Evolutionary conservation across 768 basidiomycete genomes (phyloP).

Genomic region (Stropharia rugosoannulata): DNA sequence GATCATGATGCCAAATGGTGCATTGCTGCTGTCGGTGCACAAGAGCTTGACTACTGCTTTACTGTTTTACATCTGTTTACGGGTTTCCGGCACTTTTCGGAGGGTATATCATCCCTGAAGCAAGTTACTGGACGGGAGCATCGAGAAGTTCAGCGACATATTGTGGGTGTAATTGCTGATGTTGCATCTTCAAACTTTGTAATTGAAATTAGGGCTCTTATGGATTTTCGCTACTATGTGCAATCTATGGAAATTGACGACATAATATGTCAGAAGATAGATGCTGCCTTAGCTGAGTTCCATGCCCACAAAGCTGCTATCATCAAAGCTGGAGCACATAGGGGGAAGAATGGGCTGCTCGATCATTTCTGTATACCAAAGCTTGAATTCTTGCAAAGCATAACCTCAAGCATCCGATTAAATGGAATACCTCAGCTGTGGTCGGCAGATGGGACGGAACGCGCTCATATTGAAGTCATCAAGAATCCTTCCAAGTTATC

Average conservation of each 20-base stretch:
- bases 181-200: conserved; percentile 27
- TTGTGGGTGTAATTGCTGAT: conserved; percentile 33
- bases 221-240: conserved; percentile 35
- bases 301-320: conserved; percentile 35
- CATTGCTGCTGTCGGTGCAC: conserved; percentile 23
- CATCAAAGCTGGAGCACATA: conserved; percentile 22
- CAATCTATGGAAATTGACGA: conserved; percentile 29
- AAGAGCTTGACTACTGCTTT: conserved; percentile 35
- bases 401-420: conserved; percentile 21
- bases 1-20: conserved; percentile 41
- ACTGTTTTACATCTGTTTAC: conserved; percentile 31
- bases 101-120: conserved; percentile 36
- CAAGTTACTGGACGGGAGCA: conserved; percentile 42
- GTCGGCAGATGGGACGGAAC: conserved; percentile 34
- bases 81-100: conserved; percentile 34
- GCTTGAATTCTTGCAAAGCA: conserved; percentile 35
- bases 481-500: conserved; percentile 27
- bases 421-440: conserved; percentile 33
- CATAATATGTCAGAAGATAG: conserved; percentile 12
- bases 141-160: conserved; percentile 30
- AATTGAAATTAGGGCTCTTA: conserved; percentile 28
- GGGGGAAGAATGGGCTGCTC: conserved; percentile 24
- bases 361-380: conserved; percentile 42
- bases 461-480: conserved; percentile 28
- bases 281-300: conserved; percentile 23